phyloP scores from a whole-genome alignment of 2,329 filamentous ascomycete species.

The Cucurbitaria berberidis region DNA sequence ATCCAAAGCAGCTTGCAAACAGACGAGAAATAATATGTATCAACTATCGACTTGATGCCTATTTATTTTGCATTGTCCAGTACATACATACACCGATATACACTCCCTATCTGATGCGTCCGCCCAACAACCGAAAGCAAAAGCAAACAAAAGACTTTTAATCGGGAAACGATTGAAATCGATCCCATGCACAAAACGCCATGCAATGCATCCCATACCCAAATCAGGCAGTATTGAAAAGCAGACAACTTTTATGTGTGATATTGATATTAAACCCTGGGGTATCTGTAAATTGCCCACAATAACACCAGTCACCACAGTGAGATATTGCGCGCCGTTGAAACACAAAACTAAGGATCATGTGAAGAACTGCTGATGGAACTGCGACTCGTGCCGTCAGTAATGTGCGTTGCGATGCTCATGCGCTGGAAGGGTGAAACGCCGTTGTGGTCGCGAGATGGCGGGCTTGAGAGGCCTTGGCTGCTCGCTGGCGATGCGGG shows the following conservation, averaged over 20 bases:
- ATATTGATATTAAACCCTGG: background rate
- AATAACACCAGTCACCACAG: conserved; percentile 6
- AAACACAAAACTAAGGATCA: conserved; percentile 28
- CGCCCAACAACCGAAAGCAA: too few relatives aligned
- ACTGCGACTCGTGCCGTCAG: conserved; percentile 46
- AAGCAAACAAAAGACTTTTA: conserved; percentile 11
- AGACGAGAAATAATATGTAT: too few relatives aligned
- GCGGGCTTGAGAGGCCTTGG: conserved; percentile 35
- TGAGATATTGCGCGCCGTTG: background rate
- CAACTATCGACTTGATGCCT: too few relatives aligned
- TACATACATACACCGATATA: too few relatives aligned
- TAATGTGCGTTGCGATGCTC: conserved; percentile 45
- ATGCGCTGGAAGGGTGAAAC: conserved; percentile 42
- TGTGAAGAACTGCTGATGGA: conserved; percentile 46
- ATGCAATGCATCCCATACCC: conserved; percentile 4
- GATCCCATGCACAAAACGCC: too few relatives aligned
- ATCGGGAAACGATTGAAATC: too few relatives aligned
- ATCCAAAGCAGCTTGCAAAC: too few relatives aligned
- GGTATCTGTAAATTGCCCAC: conserved; percentile 12
- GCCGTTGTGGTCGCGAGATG: conserved; percentile 36
- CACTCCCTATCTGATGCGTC: too few relatives aligned
- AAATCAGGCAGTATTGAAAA: background rate
- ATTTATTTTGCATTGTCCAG: too few relatives aligned
- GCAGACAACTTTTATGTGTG: too few relatives aligned
- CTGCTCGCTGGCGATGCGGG: conserved; percentile 30